A percentile compares a stretch with the other conserved stretches of the same genome.
Evolutionary conservation across 352 stramenopile genomes (phyloP).

Genomic region (Phytophthora hibernalis): DNA sequence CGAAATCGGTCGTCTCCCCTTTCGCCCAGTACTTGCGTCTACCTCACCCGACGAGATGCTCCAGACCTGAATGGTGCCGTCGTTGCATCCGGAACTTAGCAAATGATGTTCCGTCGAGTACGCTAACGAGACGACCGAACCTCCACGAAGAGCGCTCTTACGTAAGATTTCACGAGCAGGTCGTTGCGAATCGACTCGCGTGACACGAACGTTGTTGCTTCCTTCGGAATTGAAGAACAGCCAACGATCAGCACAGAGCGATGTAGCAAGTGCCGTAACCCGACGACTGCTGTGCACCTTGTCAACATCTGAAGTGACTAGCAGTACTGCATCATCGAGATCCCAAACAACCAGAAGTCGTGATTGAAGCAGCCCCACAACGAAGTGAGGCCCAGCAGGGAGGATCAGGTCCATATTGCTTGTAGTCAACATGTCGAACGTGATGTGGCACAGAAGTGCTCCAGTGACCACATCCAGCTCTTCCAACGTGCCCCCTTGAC

Average conservation of each 20-base stretch:
- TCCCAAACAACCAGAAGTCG: conserved; percentile 71
- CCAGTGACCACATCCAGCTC: conserved; percentile 70
- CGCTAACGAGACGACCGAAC: conserved; percentile 55
- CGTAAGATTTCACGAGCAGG: conserved; percentile 75
- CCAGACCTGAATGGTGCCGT: conserved; percentile 76
- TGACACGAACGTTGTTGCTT: conserved; percentile 78
- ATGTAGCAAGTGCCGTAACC: conserved; percentile 59
- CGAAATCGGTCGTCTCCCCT: conserved; percentile 34
- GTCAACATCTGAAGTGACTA: conserved; percentile 69
- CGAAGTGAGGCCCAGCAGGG: conserved; percentile 48
- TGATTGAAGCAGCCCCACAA: conserved; percentile 67
- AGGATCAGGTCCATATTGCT: conserved; percentile 59
- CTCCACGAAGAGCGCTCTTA: conserved; percentile 68
- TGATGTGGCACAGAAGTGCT: conserved; percentile 59
- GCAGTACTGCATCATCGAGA: conserved; percentile 62
- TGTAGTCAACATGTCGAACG: conserved; percentile 65
- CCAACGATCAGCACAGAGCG: conserved; percentile 63
- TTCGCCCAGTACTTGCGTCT: conserved; percentile 29
- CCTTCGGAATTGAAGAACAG: conserved; percentile 80
- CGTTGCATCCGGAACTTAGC: conserved; percentile 67
- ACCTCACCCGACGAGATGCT: conserved; percentile 56
- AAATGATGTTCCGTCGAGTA: conserved; percentile 60
- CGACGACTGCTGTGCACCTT: conserved; percentile 59
- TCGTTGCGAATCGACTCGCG: conserved; percentile 53
- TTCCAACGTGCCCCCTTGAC: conserved; percentile 62